phyloP scores from a whole-genome alignment of 163 green algal species.

The Scenedesmus sp. region DNA sequence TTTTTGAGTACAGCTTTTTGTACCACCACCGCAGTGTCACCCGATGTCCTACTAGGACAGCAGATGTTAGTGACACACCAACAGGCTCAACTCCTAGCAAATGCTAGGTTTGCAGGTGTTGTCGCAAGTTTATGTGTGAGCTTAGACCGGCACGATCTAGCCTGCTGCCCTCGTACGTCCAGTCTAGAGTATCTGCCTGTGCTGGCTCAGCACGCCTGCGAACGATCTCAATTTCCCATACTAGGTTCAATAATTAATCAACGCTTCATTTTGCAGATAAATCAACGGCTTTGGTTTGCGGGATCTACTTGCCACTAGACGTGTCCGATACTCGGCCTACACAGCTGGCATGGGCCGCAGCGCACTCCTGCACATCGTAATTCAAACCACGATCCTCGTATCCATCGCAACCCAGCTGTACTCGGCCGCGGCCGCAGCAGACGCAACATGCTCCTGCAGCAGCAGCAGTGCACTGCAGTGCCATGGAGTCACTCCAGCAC shows the following conservation, averaged over 20 bases:
- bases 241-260: background rate
- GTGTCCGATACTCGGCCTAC: background rate
- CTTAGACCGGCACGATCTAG: background rate
- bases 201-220: background rate
- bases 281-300: background rate
- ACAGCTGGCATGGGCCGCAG: background rate
- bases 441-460: background rate
- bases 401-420: background rate
- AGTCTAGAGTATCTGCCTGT: background rate
- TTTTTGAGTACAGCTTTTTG: too few species aligned
- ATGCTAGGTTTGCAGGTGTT: too few species aligned
- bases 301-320: background rate
- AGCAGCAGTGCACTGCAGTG: background rate
- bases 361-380: background rate
- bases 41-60: too few species aligned
- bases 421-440: background rate
- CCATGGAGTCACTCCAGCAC: background rate
- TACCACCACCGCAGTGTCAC: too few species aligned
- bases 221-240: background rate
- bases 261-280: background rate
- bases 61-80: too few species aligned
- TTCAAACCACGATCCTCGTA: background rate
- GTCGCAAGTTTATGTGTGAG: background rate
- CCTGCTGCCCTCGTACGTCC: background rate
- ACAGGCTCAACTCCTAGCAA: too few species aligned